Percentiles rank a stretch among this genome's conserved stretches.
Conservation (phyloP, 129 eudicot genomes). For the Daucus carota region DNA sequence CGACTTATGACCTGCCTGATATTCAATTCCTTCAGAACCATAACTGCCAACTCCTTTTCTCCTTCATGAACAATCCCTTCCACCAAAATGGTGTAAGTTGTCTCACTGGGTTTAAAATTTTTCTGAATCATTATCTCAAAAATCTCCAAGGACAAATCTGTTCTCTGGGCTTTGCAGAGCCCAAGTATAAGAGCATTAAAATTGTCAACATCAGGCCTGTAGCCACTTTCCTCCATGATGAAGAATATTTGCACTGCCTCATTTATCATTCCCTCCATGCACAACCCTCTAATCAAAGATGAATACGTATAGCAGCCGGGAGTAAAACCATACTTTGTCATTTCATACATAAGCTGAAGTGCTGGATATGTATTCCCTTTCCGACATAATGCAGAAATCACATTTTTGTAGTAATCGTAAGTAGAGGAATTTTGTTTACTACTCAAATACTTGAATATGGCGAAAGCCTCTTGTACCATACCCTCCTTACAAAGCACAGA, state of each 20-base stretch:
- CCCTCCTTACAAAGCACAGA: slow-evolving; percentile 56
- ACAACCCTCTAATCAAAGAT: slow-evolving; percentile 68
- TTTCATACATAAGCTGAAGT: slow-evolving; percentile 63
- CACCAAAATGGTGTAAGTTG: slow-evolving; percentile 69
- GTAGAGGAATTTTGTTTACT: slow-evolving; percentile 37
- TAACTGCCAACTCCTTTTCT: slow-evolving; percentile 57
- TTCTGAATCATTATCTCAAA: slow-evolving; percentile 59
- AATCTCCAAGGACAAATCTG: slow-evolving; percentile 59
- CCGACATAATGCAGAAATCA: slow-evolving; percentile 58
- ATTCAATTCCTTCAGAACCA: slow-evolving; percentile 51
- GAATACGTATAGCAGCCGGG: slow-evolving; percentile 67
- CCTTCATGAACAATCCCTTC: slow-evolving; percentile 69
- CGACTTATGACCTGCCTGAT: slow-evolving; percentile 39
- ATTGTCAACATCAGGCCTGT: slow-evolving; percentile 55
- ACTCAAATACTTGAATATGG: slow-evolving; percentile 53
- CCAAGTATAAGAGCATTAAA: slow-evolving; percentile 70
- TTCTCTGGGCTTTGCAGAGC: slow-evolving; percentile 58
- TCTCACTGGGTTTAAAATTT: slow-evolving; percentile 67
- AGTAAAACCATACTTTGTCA: slow-evolving; percentile 55
- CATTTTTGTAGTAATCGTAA: slow-evolving; percentile 49
- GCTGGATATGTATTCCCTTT: slow-evolving; percentile 77
- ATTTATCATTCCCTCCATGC: slow-evolving; percentile 60
- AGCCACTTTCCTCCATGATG: slow-evolving; percentile 57
- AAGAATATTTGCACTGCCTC: slow-evolving; percentile 53
- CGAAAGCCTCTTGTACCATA: slow-evolving; percentile 70